Conservation (phyloP, 805 yeast species). For the Teunomyces gatunensis region DNA sequence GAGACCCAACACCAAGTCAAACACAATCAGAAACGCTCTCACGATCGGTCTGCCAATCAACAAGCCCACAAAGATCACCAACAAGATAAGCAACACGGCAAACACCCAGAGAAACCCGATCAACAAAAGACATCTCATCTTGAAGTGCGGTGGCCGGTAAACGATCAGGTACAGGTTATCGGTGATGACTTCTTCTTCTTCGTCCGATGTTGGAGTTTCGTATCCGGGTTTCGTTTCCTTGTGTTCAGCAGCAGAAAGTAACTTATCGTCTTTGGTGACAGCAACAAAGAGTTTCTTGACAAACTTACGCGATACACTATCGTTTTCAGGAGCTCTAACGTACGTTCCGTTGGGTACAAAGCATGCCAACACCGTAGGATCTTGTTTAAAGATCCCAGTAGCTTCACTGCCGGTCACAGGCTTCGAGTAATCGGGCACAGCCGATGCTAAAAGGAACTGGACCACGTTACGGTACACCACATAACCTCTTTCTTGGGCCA, state of each 20-base stretch:
- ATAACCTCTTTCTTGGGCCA: conserved; percentile 68
- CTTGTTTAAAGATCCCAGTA: conserved; percentile 36
- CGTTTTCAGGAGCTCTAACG: conserved; percentile 85
- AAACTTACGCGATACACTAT: conserved; percentile 64
- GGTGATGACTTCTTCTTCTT: conserved; percentile 40
- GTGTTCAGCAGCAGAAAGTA: conserved; percentile 33
- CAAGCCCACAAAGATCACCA: conserved; percentile 18
- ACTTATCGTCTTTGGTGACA: conserved; percentile 75
- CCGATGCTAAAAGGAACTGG: conserved; percentile 41
- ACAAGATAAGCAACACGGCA: conserved; percentile 30
- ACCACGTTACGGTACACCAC: conserved; percentile 51
- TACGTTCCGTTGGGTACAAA: conserved; percentile 80
- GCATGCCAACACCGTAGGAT: conserved; percentile 46
- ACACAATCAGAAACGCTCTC: neutral
- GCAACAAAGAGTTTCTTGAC: conserved; percentile 71
- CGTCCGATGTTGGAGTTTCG: conserved; percentile 41
- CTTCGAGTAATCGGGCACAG: conserved; percentile 51
- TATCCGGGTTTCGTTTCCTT: conserved; percentile 12
- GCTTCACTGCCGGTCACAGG: conserved; percentile 57
- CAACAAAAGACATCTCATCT: conserved; percentile 51
- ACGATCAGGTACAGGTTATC: conserved; percentile 63
- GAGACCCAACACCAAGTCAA: neutral
- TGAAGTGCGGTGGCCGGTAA: conserved; percentile 81
- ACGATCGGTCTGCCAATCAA: conserved; percentile 26
- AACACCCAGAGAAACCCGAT: conserved; percentile 48